phyloP scores from a whole-genome alignment of 441 rosid species.

The Erodium texanum region DNA sequence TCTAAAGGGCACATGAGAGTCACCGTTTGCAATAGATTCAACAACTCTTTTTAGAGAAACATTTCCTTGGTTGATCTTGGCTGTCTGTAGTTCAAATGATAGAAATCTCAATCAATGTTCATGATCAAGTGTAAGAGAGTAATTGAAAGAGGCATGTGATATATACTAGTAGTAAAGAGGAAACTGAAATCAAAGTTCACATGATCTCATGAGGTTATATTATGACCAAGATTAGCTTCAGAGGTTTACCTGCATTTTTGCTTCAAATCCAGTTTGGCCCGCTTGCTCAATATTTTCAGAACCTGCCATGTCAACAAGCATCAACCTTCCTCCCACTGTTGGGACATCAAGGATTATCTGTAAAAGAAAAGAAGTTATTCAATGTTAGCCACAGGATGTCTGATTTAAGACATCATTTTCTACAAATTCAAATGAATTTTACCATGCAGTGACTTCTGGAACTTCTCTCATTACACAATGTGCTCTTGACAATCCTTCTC shows the following conservation, averaged over 20 bases:
- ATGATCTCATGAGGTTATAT: background rate
- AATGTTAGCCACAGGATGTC: background rate
- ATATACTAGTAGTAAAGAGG: too few species aligned
- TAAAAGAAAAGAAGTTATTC: conserved; percentile 9
- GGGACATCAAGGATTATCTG: conserved; percentile 95
- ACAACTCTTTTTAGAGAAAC: conserved; percentile 89
- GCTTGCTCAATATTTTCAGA: conserved; percentile 97
- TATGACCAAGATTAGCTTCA: background rate
- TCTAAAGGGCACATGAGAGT: conserved; percentile 96
- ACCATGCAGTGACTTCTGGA: conserved; percentile 98
- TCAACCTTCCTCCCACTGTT: conserved; percentile 83
- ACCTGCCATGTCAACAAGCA: conserved; percentile 99
- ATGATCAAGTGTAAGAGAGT: background rate
- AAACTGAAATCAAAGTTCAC: too few species aligned
- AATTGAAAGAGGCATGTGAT: too few species aligned
- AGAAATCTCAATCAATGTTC: conserved; percentile 13
- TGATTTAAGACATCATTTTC: background rate
- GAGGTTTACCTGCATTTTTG: conserved; percentile 77
- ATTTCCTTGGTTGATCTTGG: conserved; percentile 91
- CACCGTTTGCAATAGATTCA: conserved; percentile 96
- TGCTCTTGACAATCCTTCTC: conserved; percentile 84
- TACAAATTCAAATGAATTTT: conserved; percentile 13
- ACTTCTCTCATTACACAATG: conserved; percentile 83
- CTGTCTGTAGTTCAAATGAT: conserved; percentile 49
- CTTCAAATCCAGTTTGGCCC: conserved; percentile 83